Conservation (phyloP, 352 stramenopile species). For the Globisporangium nodosum region DNA sequence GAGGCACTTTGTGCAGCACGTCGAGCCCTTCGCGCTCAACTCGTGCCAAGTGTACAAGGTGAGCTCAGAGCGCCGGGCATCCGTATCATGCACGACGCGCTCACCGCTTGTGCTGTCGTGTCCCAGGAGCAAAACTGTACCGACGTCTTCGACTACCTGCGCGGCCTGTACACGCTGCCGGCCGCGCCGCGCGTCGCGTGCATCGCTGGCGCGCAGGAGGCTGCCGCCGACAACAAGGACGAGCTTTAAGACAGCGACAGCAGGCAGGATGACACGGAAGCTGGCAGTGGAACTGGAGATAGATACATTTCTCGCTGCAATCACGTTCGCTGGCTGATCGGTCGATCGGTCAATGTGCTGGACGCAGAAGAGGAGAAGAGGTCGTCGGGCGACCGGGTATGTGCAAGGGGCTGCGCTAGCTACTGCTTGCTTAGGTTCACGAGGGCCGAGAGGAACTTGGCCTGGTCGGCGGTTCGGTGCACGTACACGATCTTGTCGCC, state of each 20-base stretch:
- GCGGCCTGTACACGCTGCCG: slow-evolving; percentile 43
- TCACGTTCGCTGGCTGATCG: too few relatives aligned
- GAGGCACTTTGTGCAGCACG: slow-evolving; percentile 53
- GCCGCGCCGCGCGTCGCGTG: slow-evolving; percentile 26
- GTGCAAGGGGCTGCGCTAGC: not conserved
- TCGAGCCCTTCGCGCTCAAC: slow-evolving; percentile 58
- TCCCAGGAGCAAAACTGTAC: slow-evolving; percentile 48
- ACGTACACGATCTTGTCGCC: slow-evolving; percentile 88
- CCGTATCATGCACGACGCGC: not conserved
- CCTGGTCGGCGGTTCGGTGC: slow-evolving; percentile 82
- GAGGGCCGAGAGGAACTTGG: slow-evolving; percentile 81
- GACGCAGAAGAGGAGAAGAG: too few relatives aligned
- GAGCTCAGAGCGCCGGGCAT: slow-evolving; percentile 1
- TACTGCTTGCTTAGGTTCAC: slow-evolving; percentile 76
- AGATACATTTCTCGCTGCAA: not conserved
- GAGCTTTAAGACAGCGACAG: slow-evolving; percentile 4
- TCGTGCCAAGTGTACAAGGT: slow-evolving; percentile 48
- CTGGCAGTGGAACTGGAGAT: not conserved
- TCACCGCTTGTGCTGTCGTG: not conserved
- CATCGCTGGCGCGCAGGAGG: slow-evolving; percentile 12
- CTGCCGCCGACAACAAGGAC: slow-evolving; percentile 17
- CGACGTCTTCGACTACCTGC: slow-evolving; percentile 61
- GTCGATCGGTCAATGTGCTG: too few relatives aligned
- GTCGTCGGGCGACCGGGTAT: too few relatives aligned
- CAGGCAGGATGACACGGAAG: too few relatives aligned